phyloP scores from a whole-genome alignment of 768 basidiomycete genomes.

The Xerocomellus amylosporus region DNA sequence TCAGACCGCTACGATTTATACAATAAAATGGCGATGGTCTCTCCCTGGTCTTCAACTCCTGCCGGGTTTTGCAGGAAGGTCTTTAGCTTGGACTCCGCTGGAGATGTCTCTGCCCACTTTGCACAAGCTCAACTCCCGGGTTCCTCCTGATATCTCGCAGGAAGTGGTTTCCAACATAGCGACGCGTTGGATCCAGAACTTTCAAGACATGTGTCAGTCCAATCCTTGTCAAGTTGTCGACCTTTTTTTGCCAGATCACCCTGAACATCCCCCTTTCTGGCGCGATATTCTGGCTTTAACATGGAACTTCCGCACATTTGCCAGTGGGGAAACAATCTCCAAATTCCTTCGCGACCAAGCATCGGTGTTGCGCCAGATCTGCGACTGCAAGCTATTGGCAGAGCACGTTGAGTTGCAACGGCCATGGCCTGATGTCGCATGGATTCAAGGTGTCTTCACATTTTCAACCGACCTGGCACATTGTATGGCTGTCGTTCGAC shows the following conservation, averaged over 20 bases:
- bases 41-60: neutral
- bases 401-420: conserved; percentile 18
- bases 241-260: neutral
- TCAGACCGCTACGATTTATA: neutral
- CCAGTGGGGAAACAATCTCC: conserved; percentile 33
- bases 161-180: neutral
- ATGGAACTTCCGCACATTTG: conserved; percentile 50
- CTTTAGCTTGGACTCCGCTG: neutral
- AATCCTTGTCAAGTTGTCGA: neutral
- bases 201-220: neutral
- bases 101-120: neutral
- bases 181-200: neutral
- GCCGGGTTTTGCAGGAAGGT: neutral
- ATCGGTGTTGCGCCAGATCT: conserved; percentile 15
- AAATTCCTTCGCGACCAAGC: conserved; percentile 33
- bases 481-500: conserved; percentile 4
- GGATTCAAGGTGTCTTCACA: conserved; percentile 28
- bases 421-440: conserved; percentile 52
- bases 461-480: conserved; percentile 1
- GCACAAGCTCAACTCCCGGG: neutral
- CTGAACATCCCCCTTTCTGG: neutral
- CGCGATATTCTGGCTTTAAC: conserved; percentile 37
- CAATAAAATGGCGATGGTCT: neutral
- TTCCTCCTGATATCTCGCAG: neutral
- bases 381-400: neutral